Evolutionary conservation across 306 rosid species (phyloP), one percentile per base, ranked within the genome.

Genomic region (Quercus wislizeni): DNA sequence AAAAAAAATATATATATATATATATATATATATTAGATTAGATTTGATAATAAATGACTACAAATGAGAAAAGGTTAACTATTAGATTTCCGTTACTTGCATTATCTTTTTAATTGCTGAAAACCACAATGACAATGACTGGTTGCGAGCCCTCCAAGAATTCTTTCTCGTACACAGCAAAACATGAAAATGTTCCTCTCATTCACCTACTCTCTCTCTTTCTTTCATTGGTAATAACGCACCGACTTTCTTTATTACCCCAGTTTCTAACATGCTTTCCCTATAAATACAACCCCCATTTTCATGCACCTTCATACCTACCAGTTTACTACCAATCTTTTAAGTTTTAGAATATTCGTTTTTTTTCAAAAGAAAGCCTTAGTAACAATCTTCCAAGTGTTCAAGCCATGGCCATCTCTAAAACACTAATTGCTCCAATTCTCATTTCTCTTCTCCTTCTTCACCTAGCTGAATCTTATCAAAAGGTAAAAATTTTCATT

Each of bases 381-480:
- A 31, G 21, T 49, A 7, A 49, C 54, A 49, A 49, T 13, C 41
- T 65, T 65, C 72, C 54, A 35, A 68, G 72, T 14, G 18, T 33
- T 35, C 67, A 13, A 75, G 71, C 62, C 56, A 80, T 63, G 61
- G 57, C 54, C n/a, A 79, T 78, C 38, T 25, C 74, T 46, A 76
- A 33, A 43, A 51, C 74, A 43, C 63, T 73, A 1, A 21, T 78
- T 4, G 73, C 38, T 67, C 63, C 80, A 2, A 83, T 89, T 82
- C 75, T 90, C 69, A 2, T 85, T 61, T 85, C 91, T 84, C 82
- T 87, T 54, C 57, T 83, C 31, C 8, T 81, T 57, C 74, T 86
- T 76, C 87, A 75, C 63, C 79, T 75, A 17, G 79, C 69, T 20
- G 54, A 83, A 20, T 82, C 91, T 57, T 75, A 71, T 43, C 85